A percentile compares a stretch with the other conserved stretches of the same genome.
Evolutionary conservation across 352 stramenopile species (phyloP).

Genomic region (Globisporangium orthogonon): DNA sequence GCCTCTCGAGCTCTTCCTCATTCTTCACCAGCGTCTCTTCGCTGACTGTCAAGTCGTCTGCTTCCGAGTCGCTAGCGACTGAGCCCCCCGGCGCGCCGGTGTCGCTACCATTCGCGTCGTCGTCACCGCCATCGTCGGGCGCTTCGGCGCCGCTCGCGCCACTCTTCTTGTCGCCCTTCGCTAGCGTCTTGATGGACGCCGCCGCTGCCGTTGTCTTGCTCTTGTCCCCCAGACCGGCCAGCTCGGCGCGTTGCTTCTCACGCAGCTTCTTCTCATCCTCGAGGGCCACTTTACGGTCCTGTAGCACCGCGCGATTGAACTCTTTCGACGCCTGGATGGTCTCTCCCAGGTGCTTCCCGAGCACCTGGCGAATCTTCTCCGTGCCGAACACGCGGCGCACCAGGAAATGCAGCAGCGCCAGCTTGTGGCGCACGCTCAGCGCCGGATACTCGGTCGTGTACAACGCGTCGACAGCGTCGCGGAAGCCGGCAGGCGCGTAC

Average conservation of each 20-base stretch:
- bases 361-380: constrained; percentile 53
- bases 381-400: constrained; percentile 50
- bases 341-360: constrained; percentile 55
- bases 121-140: too few relatives aligned
- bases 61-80: constrained; percentile 44
- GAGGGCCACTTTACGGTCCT: constrained; percentile 53
- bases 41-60: constrained; percentile 48
- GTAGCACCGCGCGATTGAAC: constrained; percentile 58
- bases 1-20: constrained; percentile 66
- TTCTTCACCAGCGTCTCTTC: constrained; percentile 62
- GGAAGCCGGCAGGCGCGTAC: constrained; percentile 29
- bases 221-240: constrained; percentile 38
- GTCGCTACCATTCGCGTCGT: constrained; percentile 19
- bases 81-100: constrained; percentile 8
- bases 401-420: constrained; percentile 66
- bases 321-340: constrained; percentile 59
- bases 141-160: background rate
- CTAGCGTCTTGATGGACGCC: constrained; percentile 43
- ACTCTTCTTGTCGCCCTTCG: constrained; percentile 53
- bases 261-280: constrained; percentile 81
- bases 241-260: constrained; percentile 65
- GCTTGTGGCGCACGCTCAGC: constrained; percentile 55
- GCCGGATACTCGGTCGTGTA: constrained; percentile 44
- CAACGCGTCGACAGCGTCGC: constrained; percentile 39
- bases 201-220: constrained; percentile 24